Base-by-base conservation (phyloP, 1,284 basidiomycete species). In the Trametes sp. region DNA sequence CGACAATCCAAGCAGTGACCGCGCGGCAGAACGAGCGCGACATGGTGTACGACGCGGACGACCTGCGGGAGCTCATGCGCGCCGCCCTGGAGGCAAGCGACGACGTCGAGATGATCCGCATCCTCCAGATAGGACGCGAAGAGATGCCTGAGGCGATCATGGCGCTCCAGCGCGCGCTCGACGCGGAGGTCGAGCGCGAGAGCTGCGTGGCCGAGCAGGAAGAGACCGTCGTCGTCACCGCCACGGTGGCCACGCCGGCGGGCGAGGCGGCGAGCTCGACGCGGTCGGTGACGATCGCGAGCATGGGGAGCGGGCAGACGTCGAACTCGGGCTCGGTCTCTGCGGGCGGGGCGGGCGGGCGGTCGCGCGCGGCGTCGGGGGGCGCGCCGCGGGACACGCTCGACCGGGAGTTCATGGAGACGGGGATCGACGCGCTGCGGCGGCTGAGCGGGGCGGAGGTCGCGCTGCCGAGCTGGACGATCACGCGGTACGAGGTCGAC, bases 111-210 rank as follows among this genome's bases (percentile, higher is more conserved):
- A 86, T 93, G 81, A 76, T 90, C 33, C 77, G 81, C 38, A 80
- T 87, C 10, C 76, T 93, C 61, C 86, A 89, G 67, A 82, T 91
- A 23, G 82, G 82, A 35, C 80, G 83, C 63, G 83, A 86, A 49
- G 89, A 93, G 74, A 88, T 92, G 80, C 88, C 89, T 0, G 92
- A 93, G 73, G 90, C 90, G 21, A 85, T 92, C 72, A 91, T 91
- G 77, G 88, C 91, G 4, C 80, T 93, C 19, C 89, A 91, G 74
- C 77, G 91, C 28, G 87, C 86, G 23, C 77, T 92, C 36, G 88
- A 91, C 75, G 71, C 73, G 21, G 79, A 83, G 61, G 74, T 81
- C 24, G 81, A 81, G 59, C 73, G 70, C 52, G 78, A 80, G 62
- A 63, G 65, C 49, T 3, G 31, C 1, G 65, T 42, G 11, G 64